Base-by-base conservation (phyloP, 306 rosid species). In the Acacia confusa region DNA sequence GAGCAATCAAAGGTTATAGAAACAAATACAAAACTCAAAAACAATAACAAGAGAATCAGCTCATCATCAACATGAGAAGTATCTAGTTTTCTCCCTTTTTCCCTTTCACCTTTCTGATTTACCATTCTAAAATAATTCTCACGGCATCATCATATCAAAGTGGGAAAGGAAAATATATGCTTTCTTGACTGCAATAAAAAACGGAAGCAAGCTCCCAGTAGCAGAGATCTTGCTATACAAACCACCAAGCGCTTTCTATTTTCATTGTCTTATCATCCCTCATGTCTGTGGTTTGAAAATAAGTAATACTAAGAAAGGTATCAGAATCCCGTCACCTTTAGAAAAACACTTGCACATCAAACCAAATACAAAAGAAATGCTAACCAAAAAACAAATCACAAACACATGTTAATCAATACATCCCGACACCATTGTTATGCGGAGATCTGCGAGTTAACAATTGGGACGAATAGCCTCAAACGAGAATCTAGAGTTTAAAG, bases 391-490 rank as follows among this genome's bases (percentile, higher is more conserved):
- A 19, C 45, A 41, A 41, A 63, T 27, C 55, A 58, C 6, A 61
- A 40, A 53, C 76, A 77, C 73, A 50, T 48, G 65, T 4, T 17
- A 76, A 70, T 30, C 67, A 64, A 55, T 6, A 12, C 8, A 27
- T 19, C 24, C 25, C 25, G 30, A 15, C 32, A 52, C 22, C 48
- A 57, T 48, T 13, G 36, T 24, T 63, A 72, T 68, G 11, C 40
- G 11, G 14, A 80, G 84, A 84, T 79, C 75, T 69, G 44, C 43
- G 12, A 70, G 79, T 57, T 25, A 57, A 75, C 24, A 75, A 17
- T 14, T 1, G 17, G 19, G 24, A 58, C 34, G 9, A 48, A 60
- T 64, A 43, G 68, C 70, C 43, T 4, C 1, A 22, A 74, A 74
- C 7, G 13, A n/a, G 6, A 32, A 32, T 55, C 1, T 10, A 45